Evolutionary conservation across 2,329 filamentous ascomycete genomes (phyloP).

Genomic region (Tolypocladium tundrense): DNA sequence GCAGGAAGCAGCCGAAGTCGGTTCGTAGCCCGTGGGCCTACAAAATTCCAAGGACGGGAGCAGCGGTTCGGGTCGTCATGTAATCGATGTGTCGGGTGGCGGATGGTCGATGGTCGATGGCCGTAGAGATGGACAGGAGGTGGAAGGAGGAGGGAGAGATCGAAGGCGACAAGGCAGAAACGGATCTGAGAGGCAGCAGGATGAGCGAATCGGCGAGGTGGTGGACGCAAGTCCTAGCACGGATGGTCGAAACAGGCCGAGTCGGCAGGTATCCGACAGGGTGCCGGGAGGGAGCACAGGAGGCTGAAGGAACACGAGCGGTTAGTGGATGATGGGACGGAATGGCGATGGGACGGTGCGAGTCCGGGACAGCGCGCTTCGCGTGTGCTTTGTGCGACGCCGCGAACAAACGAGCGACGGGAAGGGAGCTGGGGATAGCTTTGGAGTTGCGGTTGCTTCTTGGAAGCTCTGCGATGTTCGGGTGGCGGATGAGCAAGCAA

Average conservation of each 20-base stretch:
- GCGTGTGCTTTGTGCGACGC: neutral
- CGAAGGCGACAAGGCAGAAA: slow-evolving; percentile 8
- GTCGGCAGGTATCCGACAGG: slow-evolving; percentile 22
- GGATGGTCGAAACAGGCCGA: slow-evolving; percentile 9
- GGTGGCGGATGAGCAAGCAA: neutral
- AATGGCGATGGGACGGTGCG: neutral
- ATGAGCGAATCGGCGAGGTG: slow-evolving; percentile 8
- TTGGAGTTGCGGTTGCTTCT: neutral
- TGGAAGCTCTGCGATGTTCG: slow-evolving; percentile 3
- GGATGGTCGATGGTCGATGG: neutral
- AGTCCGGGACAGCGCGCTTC: neutral
- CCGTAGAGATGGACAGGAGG: neutral
- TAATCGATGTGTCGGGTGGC: slow-evolving; percentile 18
- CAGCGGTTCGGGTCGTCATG: slow-evolving; percentile 27
- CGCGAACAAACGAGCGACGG: neutral
- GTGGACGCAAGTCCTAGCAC: slow-evolving; percentile 5
- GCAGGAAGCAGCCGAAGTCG: slow-evolving; percentile 20
- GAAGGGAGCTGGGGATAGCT: neutral
- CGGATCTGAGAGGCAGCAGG: slow-evolving; percentile 6
- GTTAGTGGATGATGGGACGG: slow-evolving; percentile 5
- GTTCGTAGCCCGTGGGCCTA: slow-evolving; percentile 25
- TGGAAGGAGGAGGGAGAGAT: neutral
- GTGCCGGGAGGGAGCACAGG: slow-evolving; percentile 11
- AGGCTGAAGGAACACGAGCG: slow-evolving; percentile 10
- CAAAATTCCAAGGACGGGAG: slow-evolving; percentile 23